phyloP scores from a whole-genome alignment of 2,329 filamentous ascomycete species.

The Plenodomus tracheiphilus region DNA sequence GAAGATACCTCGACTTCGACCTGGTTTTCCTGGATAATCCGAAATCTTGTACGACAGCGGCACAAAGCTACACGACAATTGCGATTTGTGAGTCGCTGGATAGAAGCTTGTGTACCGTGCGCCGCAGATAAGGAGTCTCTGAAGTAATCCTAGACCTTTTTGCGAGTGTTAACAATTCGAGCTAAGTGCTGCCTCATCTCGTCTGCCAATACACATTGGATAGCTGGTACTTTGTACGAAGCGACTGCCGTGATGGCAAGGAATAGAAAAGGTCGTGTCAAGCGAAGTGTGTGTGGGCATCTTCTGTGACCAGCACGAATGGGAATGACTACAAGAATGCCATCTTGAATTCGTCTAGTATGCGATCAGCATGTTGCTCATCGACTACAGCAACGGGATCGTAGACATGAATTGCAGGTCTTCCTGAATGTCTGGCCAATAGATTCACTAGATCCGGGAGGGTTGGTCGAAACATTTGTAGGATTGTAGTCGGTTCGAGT shows the following conservation, averaged over 20 bases:
- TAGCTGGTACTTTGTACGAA: constrained; percentile 21
- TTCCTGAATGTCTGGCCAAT: not conserved
- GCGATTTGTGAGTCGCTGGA: constrained; percentile 33
- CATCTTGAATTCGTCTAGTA: constrained; percentile 19
- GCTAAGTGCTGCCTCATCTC: constrained; percentile 33
- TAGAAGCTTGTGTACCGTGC: constrained; percentile 44
- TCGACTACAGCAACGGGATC: constrained; percentile 10
- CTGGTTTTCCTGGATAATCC: constrained; percentile 16
- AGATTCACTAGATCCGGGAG: not conserved
- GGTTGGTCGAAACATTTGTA: not conserved
- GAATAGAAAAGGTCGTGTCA: constrained; percentile 41
- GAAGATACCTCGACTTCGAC: not conserved
- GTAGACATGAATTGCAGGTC: not conserved
- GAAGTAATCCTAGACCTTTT: constrained; percentile 45
- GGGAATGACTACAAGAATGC: constrained; percentile 23
- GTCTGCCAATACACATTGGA: constrained; percentile 33
- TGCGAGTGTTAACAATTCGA: constrained; percentile 38
- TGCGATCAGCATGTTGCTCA: constrained; percentile 8
- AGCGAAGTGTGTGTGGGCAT: constrained; percentile 16
- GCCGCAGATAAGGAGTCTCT: constrained; percentile 44
- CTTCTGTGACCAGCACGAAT: constrained; percentile 24
- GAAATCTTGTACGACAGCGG: constrained; percentile 43
- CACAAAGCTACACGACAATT: constrained; percentile 42
- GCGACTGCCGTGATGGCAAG: constrained; percentile 37
- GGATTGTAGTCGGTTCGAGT: constrained; percentile 1